These are phyloP conservation scores for Cyclostephanos tholiformis DNA, from an alignment of 108 stramenopile species.

Conservation along the genomic window DNA sequence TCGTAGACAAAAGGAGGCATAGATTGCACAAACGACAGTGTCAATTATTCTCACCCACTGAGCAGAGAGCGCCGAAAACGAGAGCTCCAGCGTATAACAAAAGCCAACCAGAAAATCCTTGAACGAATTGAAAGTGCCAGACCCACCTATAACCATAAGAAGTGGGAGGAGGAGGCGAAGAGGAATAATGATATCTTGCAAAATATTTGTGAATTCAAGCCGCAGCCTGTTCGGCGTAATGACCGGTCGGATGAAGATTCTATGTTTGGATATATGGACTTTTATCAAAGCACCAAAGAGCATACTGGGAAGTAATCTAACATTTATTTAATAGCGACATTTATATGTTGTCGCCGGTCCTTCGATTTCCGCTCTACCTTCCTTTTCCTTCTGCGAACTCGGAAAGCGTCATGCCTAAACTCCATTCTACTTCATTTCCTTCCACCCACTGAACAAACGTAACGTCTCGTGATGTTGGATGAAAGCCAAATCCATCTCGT, in stretches of 20 bases:
- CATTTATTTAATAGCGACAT: background rate
- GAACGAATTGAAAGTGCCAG: constrained; percentile 62
- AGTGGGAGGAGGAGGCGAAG: constrained; percentile 81
- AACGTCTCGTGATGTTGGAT: constrained; percentile 77
- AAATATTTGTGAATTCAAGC: constrained; percentile 79
- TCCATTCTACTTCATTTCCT: constrained; percentile 90
- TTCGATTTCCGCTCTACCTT: constrained; percentile 6
- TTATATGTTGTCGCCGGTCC: background rate
- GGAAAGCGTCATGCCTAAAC: constrained; percentile 81
- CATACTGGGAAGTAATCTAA: background rate
- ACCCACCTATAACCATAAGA: constrained; percentile 77
- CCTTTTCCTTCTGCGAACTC: constrained; percentile 49
- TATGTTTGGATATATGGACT: constrained; percentile 47
- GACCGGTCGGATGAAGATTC: constrained; percentile 40
- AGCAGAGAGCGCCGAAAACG: constrained; percentile 67
- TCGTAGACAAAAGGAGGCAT: constrained; percentile 57
- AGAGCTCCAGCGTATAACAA: constrained; percentile 82
- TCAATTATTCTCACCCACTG: constrained; percentile 57
- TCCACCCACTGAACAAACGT: constrained; percentile 87
- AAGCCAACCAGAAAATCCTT: constrained; percentile 75
- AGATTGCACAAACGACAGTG: constrained; percentile 57
- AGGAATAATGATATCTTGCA: constrained; percentile 62
- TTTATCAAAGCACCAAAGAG: constrained; percentile 42
- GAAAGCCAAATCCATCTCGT: constrained; percentile 90
- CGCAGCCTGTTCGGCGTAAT: constrained; percentile 13